Conservation (phyloP, 768 basidiomycete species). For the Nevesoporus exiguus region DNA sequence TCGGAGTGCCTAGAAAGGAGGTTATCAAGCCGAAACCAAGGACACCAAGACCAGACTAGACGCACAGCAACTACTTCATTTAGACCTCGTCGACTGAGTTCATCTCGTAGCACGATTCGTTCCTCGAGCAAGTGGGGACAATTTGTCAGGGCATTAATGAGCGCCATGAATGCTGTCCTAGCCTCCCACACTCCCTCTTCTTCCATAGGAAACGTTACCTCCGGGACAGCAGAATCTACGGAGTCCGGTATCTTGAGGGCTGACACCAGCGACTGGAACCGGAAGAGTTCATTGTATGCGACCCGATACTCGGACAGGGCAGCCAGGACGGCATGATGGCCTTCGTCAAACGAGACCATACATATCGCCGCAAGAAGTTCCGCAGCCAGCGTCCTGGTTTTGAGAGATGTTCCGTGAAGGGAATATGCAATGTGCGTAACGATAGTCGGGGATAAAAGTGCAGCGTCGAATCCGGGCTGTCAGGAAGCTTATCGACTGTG, state of each 20-base stretch:
- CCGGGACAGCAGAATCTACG: slow-evolving; percentile 32
- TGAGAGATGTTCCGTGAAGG: slow-evolving; percentile 62
- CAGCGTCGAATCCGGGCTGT: slow-evolving; percentile 72
- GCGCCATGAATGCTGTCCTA: slow-evolving; percentile 66
- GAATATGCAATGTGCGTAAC: slow-evolving; percentile 73
- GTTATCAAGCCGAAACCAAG: slow-evolving; percentile 1
- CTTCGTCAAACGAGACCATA: slow-evolving; percentile 64
- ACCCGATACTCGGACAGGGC: slow-evolving; percentile 80
- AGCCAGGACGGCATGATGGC: slow-evolving; percentile 69
- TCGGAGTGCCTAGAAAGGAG: slow-evolving; percentile 54
- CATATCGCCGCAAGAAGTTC: slow-evolving; percentile 86
- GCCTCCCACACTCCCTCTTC: slow-evolving; percentile 82
- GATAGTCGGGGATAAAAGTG: slow-evolving; percentile 58
- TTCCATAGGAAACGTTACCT: slow-evolving; percentile 41
- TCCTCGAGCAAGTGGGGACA: slow-evolving; percentile 77
- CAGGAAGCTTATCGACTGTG: neutral
- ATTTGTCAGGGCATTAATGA: slow-evolving; percentile 70
- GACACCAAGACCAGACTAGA: slow-evolving; percentile 9
- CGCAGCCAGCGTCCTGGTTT: slow-evolving; percentile 63
- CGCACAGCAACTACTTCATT: slow-evolving; percentile 83
- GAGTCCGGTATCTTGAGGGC: slow-evolving; percentile 55
- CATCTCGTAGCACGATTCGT: slow-evolving; percentile 74
- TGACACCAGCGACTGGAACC: slow-evolving; percentile 73
- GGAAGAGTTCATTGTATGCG: slow-evolving; percentile 65
- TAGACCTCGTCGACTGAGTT: slow-evolving; percentile 76